Evolutionary conservation across 1,139 yeast genomes (phyloP), one percentile per base, ranked within the genome.

Genomic region (Scheffersomyces stambukii): DNA sequence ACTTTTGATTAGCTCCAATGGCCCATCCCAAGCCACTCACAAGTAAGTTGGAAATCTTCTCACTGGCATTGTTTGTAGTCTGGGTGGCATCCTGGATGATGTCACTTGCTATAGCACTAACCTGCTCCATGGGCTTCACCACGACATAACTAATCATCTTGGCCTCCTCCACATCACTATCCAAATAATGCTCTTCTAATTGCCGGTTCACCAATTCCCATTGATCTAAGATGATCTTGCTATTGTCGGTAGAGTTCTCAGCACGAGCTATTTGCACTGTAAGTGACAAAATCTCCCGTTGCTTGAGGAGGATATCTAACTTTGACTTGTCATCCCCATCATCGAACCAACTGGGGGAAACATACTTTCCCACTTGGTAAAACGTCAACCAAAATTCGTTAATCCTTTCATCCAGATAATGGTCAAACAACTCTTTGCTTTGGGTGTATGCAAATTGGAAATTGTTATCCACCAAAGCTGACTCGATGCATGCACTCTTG

Each of bases 11-110:
- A 3, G 82, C 82, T 4, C 82, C 82, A 37, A 76, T 73, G 1
- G 81, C 82, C 82, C 82, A 76, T 3, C 81, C 82, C 25, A 76
- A 52, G 1, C 82, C 81, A 20, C 75, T 64, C 1, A 71, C 79
- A 32, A 76, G 57, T 35, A 76, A 48, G 36, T 65, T 70, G 5
- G 77, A 68, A 6, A 75, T 40, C 43, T 70, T 74, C 31, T 71
- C 78, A 23, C 75, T 54, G 5, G 69, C 69, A 21, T 63, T 62
- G 25, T 47, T 45, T 3, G 64, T 57, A 9, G 62, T 54, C 11
- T 46, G 43, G 9, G 63, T 46, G 6, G 64, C 64, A 25, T 61
- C 36, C 25, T 43, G 54, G n/a, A 61, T 36, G 2, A 60, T 43
- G 8, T 54, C 64, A 26, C 50, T 49, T 2, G 63, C 60, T 14